Base-by-base conservation (phyloP, 495 filamentous ascomycete species). In the Neurospora sublineolata region DNA sequence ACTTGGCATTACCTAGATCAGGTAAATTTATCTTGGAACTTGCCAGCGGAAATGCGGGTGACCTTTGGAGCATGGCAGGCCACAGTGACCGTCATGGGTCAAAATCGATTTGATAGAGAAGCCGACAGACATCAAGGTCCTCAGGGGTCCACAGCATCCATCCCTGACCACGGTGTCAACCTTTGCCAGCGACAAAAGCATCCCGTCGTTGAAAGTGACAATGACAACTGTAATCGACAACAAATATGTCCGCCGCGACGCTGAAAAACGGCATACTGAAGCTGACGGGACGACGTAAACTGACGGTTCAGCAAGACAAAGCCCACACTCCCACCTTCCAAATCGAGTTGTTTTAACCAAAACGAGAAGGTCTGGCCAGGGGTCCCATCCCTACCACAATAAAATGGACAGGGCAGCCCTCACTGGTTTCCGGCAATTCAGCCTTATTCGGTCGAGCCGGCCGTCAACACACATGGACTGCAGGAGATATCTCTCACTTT, bases 261-360 rank as follows among this genome's bases (percentile, higher is more conserved):
- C 14, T 60, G 7, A 18, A 14, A 64, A 3, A 64, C 23, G 27
- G 7, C 52, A 60, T 27, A 3, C n/a, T 23, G 44, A 44, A 44
- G 40, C 40, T 42, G 40, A 42, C 40, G 18, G 41, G n/a, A n/a
- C n/a, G 42, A 44, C 18, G 18, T n/a, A 44, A 18, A 44, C 42
- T 44, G n/a, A 52, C n/a, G n/a, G 42, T 3, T 46, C 42, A 23
- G 23, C 46, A 58, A 30, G n/a, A n/a, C n/a, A 52, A 52, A 52
- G 10, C 20, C 20, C 68, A 39, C 40, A 42, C 40, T 70, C 40
- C 69, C 69, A 70, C 69, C 69, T 70, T 70, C 69, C 69, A 11
- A 70, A 70, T 37, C 39, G 30, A 33, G 52, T 33, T 33, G 30
- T 14, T 64, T 33, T 33, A 18, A 64, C 52, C 52, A 64, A 60